Evolutionary conservation across 345 rosid genomes (phyloP).

Genomic region (Salix koriyanagi): DNA sequence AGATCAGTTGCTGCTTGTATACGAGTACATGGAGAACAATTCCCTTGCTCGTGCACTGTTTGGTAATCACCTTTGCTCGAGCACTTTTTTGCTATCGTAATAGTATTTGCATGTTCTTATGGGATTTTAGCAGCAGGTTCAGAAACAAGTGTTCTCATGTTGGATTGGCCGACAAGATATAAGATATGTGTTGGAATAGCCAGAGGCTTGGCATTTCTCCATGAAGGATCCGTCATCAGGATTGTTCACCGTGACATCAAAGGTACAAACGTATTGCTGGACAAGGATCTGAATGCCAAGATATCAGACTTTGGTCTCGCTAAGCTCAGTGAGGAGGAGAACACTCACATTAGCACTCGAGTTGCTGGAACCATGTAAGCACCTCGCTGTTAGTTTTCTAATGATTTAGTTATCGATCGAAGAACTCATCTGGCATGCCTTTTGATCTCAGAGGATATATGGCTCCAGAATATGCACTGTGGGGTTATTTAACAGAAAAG

Average conservation of each 20-base stretch:
- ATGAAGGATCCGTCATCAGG: slow-evolving; percentile 62
- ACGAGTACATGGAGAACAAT: slow-evolving; percentile 72
- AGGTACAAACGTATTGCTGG: slow-evolving; percentile 66
- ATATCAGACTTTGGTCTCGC: slow-evolving; percentile 76
- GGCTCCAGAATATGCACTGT: slow-evolving; percentile 55
- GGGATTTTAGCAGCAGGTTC: not conserved
- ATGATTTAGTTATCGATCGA: no score
- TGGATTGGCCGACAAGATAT: slow-evolving; percentile 62
- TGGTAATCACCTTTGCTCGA: slow-evolving; percentile 52
- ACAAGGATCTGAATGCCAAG: slow-evolving; percentile 45
- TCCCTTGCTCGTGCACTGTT: slow-evolving; percentile 52
- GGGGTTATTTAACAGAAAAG: slow-evolving; percentile 48
- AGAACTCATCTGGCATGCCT: not conserved
- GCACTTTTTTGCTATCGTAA: slow-evolving; percentile 45
- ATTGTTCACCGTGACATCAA: slow-evolving; percentile 77
- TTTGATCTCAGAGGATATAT: slow-evolving; percentile 43
- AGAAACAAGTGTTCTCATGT: slow-evolving; percentile 28
- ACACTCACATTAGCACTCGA: slow-evolving; percentile 67
- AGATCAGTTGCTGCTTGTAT: slow-evolving; percentile 51
- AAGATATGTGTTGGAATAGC: slow-evolving; percentile 66
- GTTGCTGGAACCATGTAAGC: slow-evolving; percentile 65
- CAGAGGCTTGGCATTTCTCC: slow-evolving; percentile 61
- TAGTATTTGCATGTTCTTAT: not conserved
- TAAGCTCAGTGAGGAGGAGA: slow-evolving; percentile 59
- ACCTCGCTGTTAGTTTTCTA: no score